Conservation (phyloP, 2,329 filamentous ascomycete species). For the Raffaelea arxii region DNA sequence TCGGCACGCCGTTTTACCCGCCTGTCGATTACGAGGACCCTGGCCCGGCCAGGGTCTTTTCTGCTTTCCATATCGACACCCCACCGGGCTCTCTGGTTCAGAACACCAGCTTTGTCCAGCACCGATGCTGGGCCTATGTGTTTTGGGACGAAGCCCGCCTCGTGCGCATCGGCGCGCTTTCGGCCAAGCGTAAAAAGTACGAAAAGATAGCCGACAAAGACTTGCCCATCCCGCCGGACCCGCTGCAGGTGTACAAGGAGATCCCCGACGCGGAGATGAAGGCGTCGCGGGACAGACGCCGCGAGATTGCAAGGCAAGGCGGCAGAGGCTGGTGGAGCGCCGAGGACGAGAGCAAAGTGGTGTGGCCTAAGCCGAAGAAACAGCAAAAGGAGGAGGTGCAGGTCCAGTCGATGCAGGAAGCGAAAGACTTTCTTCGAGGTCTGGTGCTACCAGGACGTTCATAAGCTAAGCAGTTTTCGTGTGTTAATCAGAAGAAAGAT, state of each 20-base stretch:
- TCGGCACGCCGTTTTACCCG: background rate
- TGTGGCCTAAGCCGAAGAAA: background rate
- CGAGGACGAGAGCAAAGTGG: background rate
- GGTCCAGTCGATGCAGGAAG: background rate
- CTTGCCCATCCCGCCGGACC: background rate
- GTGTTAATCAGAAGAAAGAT: no score
- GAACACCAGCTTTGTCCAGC: background rate
- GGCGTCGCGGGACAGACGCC: background rate
- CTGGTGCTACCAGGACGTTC: no score
- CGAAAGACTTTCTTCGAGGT: background rate
- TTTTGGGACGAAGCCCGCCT: background rate
- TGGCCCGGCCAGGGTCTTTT: background rate
- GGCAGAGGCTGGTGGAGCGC: background rate
- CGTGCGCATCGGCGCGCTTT: background rate
- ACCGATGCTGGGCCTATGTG: background rate
- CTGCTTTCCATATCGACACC: background rate
- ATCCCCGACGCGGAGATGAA: background rate
- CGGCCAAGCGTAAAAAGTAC: no score
- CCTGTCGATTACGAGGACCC: background rate
- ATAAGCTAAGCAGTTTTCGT: no score
- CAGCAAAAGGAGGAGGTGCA: background rate
- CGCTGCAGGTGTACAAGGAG: background rate
- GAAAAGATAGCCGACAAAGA: background rate
- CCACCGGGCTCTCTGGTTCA: background rate
- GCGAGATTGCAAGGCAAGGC: background rate